These are phyloP conservation scores for Neurospora hispaniola DNA, from an alignment of 495 filamentous ascomycete genomes.

Conservation along the genomic window DNA sequence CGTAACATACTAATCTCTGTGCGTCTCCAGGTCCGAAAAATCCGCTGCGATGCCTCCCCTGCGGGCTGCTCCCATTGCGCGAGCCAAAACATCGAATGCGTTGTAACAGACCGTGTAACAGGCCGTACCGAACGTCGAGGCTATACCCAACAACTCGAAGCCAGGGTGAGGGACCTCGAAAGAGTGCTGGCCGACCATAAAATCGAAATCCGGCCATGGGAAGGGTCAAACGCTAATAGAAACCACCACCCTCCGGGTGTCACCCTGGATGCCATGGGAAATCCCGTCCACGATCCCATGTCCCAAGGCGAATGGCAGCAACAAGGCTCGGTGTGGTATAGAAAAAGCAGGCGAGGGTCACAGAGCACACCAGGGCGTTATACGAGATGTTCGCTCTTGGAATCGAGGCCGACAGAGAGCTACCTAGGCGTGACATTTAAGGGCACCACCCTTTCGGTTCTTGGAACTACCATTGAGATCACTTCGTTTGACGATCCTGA, in stretches of 20 bases:
- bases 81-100: constrained; percentile 59
- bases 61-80: constrained; percentile 68
- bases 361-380: constrained; percentile 3
- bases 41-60: constrained; percentile 64
- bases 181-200: constrained; percentile 31
- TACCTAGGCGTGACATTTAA: constrained; percentile 64
- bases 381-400: constrained; percentile 18
- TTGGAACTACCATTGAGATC: constrained; percentile 68
- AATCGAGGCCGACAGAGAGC: constrained; percentile 47
- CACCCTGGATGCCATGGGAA: constrained; percentile 17
- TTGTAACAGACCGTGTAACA: constrained; percentile 80
- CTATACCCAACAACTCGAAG: constrained; percentile 54
- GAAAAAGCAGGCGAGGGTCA: constrained; percentile 20
- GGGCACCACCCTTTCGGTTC: constrained; percentile 59
- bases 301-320: constrained; percentile 32
- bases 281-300: constrained; percentile 19
- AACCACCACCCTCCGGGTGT: constrained; percentile 21
- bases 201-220: constrained; percentile 29
- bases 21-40: constrained; percentile 58
- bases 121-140: constrained; percentile 69
- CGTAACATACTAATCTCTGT: not conserved
- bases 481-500: constrained; percentile 55
- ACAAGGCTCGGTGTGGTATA: constrained; percentile 40
- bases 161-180: constrained; percentile 33
- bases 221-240: constrained; percentile 17